Percentiles rank a stretch among this genome's conserved stretches.
Evolutionary conservation across 192 early-diverging fungal species (phyloP).

Genomic region (Pilaira anomala): DNA sequence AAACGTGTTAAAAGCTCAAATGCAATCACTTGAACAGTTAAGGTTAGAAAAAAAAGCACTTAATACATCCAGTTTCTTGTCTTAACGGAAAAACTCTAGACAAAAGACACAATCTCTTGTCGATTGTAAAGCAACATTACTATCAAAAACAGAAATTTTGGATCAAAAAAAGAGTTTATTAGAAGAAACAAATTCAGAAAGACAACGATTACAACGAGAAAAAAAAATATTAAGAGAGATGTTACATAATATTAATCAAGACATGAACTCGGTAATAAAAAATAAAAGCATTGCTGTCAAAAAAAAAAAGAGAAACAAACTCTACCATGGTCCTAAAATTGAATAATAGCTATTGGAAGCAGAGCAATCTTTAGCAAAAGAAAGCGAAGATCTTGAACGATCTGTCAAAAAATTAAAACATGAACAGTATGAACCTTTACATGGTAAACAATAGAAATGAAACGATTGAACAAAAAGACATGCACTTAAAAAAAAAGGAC

Average conservation of each 20-base stretch:
- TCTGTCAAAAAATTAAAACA: conserved; percentile 14
- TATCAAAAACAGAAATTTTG: conserved; percentile 21
- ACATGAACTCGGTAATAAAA: conserved; percentile 30
- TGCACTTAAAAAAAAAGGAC: not conserved
- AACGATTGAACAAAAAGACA: not conserved
- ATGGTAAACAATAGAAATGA: conserved; percentile 15
- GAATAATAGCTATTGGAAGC: conserved; percentile 20
- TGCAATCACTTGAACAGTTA: conserved; percentile 7
- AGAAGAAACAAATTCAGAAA: conserved; percentile 33
- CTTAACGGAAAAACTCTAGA: not conserved
- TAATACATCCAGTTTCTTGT: not conserved
- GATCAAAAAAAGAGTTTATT: conserved; percentile 27
- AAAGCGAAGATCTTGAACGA: conserved; percentile 29
- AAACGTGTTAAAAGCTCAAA: conserved; percentile 2
- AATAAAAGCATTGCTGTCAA: not conserved
- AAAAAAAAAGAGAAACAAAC: not conserved
- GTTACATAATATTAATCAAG: conserved; percentile 32
- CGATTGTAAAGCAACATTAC: conserved; percentile 26
- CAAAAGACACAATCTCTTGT: conserved; percentile 30
- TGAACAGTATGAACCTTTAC: conserved; percentile 34
- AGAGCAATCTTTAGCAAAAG: conserved; percentile 25
- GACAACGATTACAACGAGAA: conserved; percentile 27
- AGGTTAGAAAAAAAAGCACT: not conserved
- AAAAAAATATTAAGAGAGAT: conserved; percentile 29
- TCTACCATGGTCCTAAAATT: not conserved